These are phyloP conservation scores for Aquilaria yunnanensis DNA, from an alignment of 345 rosid genomes.

Conservation along the genomic window DNA sequence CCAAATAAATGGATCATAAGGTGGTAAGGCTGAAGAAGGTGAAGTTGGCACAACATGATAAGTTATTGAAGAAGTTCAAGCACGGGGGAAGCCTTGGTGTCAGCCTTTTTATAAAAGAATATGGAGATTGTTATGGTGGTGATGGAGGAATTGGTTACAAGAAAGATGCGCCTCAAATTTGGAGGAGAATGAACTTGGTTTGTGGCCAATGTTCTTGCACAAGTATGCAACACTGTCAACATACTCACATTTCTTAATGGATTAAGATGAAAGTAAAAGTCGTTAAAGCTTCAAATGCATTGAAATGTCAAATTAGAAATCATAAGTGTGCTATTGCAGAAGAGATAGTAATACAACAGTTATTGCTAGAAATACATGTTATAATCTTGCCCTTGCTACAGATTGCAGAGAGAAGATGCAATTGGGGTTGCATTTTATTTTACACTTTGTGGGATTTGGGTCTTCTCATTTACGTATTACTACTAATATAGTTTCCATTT, in stretches of 20 bases:
- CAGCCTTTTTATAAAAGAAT: slow-evolving; percentile 50
- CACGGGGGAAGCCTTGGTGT: slow-evolving; percentile 80
- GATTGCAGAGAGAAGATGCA: slow-evolving; percentile 60
- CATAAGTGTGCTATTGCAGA: slow-evolving; percentile 48
- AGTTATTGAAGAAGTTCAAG: slow-evolving; percentile 77
- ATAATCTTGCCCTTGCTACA: slow-evolving; percentile 71
- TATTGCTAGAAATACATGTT: slow-evolving; percentile 77
- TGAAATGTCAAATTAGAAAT: too few species aligned
- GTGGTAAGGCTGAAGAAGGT: slow-evolving; percentile 66
- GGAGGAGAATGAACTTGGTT: too few species aligned
- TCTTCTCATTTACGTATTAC: too few species aligned
- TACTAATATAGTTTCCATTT: too few species aligned
- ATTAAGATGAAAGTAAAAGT: too few species aligned
- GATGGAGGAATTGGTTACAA: slow-evolving; percentile 81
- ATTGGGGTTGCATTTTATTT: too few species aligned
- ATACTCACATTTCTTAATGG: too few species aligned
- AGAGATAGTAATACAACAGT: slow-evolving; percentile 74
- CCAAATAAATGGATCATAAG: slow-evolving; percentile 55
- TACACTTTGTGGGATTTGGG: too few species aligned
- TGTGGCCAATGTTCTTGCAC: too few species aligned
- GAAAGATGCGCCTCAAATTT: slow-evolving; percentile 23
- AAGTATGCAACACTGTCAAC: too few species aligned
- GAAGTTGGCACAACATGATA: slow-evolving; percentile 75
- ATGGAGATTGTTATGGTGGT: slow-evolving; percentile 75
- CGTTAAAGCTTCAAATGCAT: too few species aligned